Conservation (phyloP, 495 filamentous ascomycete genomes). For the Choiromyces venosus region DNA sequence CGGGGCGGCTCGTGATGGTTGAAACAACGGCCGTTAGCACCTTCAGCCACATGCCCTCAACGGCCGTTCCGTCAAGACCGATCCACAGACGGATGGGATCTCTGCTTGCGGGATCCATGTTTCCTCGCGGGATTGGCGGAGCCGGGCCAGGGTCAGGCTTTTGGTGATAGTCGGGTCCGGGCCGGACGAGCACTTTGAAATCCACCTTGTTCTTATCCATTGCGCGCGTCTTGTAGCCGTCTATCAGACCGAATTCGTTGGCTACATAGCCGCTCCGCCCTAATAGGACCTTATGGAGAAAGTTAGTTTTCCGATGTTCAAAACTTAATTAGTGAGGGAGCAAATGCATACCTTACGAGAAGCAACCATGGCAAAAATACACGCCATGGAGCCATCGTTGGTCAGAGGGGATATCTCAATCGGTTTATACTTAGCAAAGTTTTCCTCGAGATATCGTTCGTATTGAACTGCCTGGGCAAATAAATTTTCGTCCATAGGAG, state of each 20-base stretch:
- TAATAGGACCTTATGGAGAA: constrained; percentile 25
- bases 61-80: constrained; percentile 35
- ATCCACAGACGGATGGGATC: constrained; percentile 41
- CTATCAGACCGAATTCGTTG: constrained; percentile 34
- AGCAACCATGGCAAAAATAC: constrained; percentile 42
- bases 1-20: constrained; percentile 35
- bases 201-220: constrained; percentile 41
- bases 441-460: constrained; percentile 32
- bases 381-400: constrained; percentile 43
- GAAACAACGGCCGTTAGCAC: constrained; percentile 34
- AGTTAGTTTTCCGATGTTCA: constrained; percentile 7
- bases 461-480: constrained; percentile 40
- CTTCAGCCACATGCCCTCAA: constrained; percentile 41
- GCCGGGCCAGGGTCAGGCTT: constrained; percentile 20
- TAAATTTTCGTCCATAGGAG: constrained; percentile 39
- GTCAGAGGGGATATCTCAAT: constrained; percentile 37
- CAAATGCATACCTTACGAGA: constrained; percentile 27
- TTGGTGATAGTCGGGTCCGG: constrained; percentile 23
- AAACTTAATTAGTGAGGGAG: neutral
- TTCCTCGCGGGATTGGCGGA: constrained; percentile 32
- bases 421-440: constrained; percentile 27
- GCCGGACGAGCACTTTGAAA: constrained; percentile 36
- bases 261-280: constrained; percentile 34
- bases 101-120: constrained; percentile 18
- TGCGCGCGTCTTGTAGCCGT: constrained; percentile 40